Evolutionary conservation across 2,329 filamentous ascomycete genomes (phyloP), one percentile per base, ranked within the genome.

Genomic region (Nemania sp.): DNA sequence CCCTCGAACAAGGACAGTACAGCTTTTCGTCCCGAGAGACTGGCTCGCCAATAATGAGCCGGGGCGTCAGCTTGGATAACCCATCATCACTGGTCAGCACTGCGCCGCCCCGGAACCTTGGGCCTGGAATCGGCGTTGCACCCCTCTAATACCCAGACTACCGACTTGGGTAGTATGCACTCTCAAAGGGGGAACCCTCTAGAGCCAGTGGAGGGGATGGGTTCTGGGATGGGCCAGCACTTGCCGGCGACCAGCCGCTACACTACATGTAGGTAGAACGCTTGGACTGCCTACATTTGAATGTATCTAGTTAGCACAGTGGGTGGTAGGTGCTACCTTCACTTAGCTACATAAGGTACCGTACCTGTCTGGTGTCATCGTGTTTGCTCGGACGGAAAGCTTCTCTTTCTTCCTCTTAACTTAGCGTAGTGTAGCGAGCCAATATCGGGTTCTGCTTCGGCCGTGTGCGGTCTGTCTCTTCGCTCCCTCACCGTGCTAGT

Each of bases 11-110:
- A 52, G 17, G 31, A 50, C 46, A 47, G 26, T 33, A 44, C 7
- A 28, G 42, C 31, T 45, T 39, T 22, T 43, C 30, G 53, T 54
- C 59, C 59, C 59, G 56, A 47, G 37, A 57, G 53, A 46, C 44
- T 49, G 59, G 59, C 49, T 61, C 59, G 46, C 56, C 59, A 59
- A 61, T 59, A 17, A 55, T 45, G 42, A 45, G 37, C 53, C 43
- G 46, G 36, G 45, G 41, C 58, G 44, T 40, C 43, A 40, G 34
- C 30, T 47, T 28, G 41, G 45, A 39, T 39, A 44, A 26, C 34
- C 24, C 44, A 17, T 44, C 45, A 9, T 54, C 49, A 47, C 51
- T 52, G 55, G 54, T 50, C 52, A 50, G 52, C 47, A 34, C 47
- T 43, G 39, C 23, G 20, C 50, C 37, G 45, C 45, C 49, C 54